Conservation (phyloP, 2,329 filamentous ascomycete species). For the Acephala macrosclerotiorum region DNA sequence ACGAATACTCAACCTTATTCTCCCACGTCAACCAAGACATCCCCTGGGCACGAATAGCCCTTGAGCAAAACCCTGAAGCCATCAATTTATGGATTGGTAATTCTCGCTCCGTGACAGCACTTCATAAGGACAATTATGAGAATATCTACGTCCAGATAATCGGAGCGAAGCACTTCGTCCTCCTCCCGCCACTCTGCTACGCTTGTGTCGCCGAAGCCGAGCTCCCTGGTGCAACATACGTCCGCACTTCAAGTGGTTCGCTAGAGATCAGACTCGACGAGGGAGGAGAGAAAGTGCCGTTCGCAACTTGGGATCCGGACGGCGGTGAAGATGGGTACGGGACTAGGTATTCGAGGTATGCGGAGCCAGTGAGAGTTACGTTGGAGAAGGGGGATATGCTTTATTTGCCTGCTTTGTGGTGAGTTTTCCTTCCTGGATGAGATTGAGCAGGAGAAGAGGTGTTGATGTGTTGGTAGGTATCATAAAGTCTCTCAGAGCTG, state of each 20-base stretch:
- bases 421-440: conserved; percentile 36
- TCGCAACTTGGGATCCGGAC: conserved; percentile 76
- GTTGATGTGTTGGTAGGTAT: conserved; percentile 57
- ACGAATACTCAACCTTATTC: conserved; percentile 73
- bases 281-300: conserved; percentile 60
- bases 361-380: conserved; percentile 69
- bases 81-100: conserved; percentile 82
- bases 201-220: conserved; percentile 71
- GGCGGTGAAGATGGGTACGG: conserved; percentile 43
- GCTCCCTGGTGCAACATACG: conserved; percentile 67
- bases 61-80: conserved; percentile 72
- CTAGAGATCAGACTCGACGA: conserved; percentile 24
- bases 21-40: conserved; percentile 68
- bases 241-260: too few species aligned
- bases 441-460: neutral
- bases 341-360: conserved; percentile 66
- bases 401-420: conserved; percentile 84
- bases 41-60: conserved; percentile 76
- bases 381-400: conserved; percentile 79
- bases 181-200: conserved; percentile 75
- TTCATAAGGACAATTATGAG: conserved; percentile 87
- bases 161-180: conserved; percentile 76
- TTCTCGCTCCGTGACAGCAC: conserved; percentile 69
- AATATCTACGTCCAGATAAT: conserved; percentile 82
- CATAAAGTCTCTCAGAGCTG: conserved; percentile 82